Evolutionary conservation across 1,284 basidiomycete genomes (phyloP), one percentile per base, ranked within the genome.

Genomic region (Rhodofomes roseus): DNA sequence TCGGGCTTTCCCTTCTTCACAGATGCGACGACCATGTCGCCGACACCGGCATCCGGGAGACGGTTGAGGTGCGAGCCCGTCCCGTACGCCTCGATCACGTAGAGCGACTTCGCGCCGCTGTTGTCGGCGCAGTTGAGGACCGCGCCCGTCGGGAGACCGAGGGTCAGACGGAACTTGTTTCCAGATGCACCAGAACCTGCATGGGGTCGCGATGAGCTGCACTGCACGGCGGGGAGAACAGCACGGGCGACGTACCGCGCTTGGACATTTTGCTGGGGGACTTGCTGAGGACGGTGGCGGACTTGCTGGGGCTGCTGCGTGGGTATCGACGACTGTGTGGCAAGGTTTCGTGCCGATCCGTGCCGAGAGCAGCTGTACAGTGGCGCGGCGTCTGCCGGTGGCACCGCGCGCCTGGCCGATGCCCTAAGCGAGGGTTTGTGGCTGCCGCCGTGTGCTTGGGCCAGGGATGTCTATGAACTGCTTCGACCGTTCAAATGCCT

Each of bases 1-100:
- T 99, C 96, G 56, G 97, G 97, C 85, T 99, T 99, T 78, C 96
- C 96, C 88, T 99, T 99, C 89, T 99, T 99, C 74, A 99, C 97
- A 62, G 93, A 95, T 63, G 95, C 95, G 71, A 99, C 95, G 70
- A 98, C 91, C 96, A 98, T 98, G 79, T 97, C 95, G 71, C 96
- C 96, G 64, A 97, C 95, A 82, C 95, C 92, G 70, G 96, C 96
- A 76, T 97, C 96, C 66, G 96, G 96, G 65, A 99, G 86, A 80
- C 97, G 87, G 88, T 99, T 98, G 59, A 99, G 86, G 74, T 92
- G 94, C 63, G 97, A 92, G 79, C 96, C 97, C 76, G 92, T 93
- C 63, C 96, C 94, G 75, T 85, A 92, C 57, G 95, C 92, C 75
- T 95, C 92, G 70, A 96, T 96, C 71, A 96, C 75, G 79, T 81